Conservation (phyloP, 169 alveolate genomes). For the Plasmodium coatneyi region DNA sequence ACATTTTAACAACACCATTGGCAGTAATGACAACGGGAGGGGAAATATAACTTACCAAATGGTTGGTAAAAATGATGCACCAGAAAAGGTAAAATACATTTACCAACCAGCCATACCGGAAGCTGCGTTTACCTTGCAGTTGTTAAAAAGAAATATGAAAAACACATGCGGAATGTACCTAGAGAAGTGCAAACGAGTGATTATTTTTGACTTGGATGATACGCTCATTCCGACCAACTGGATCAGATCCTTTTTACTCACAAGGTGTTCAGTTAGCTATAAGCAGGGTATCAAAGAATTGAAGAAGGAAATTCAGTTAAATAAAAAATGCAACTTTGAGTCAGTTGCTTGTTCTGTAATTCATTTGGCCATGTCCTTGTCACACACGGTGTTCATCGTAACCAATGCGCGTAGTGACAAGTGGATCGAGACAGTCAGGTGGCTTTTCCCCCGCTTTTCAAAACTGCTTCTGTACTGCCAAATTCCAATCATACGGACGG, state of each 20-base stretch:
- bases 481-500: slow-evolving; percentile 85
- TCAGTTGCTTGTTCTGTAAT: slow-evolving; percentile 79
- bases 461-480: slow-evolving; percentile 76
- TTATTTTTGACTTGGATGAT: slow-evolving; percentile 87
- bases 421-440: slow-evolving; percentile 84
- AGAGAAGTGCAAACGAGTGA: slow-evolving; percentile 58
- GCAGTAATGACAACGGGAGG: not conserved
- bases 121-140: not conserved
- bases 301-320: slow-evolving; percentile 79
- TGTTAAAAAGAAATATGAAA: not conserved
- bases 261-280: slow-evolving; percentile 50
- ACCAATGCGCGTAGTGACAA: slow-evolving; percentile 87
- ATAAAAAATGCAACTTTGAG: slow-evolving; percentile 76
- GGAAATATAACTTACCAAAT: not conserved
- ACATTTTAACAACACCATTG: slow-evolving; percentile 3
- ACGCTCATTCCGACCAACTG: slow-evolving; percentile 89
- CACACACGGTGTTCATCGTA: slow-evolving; percentile 85
- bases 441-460: slow-evolving; percentile 85
- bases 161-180: slow-evolving; percentile 3
- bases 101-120: not conserved
- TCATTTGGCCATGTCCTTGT: slow-evolving; percentile 77
- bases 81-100: not conserved
- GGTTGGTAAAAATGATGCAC: not conserved
- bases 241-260: slow-evolving; percentile 77
- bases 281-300: slow-evolving; percentile 77